Evolutionary conservation across 495 filamentous ascomycete genomes (phyloP).

Genomic region (Lentithecium fluviatile): DNA sequence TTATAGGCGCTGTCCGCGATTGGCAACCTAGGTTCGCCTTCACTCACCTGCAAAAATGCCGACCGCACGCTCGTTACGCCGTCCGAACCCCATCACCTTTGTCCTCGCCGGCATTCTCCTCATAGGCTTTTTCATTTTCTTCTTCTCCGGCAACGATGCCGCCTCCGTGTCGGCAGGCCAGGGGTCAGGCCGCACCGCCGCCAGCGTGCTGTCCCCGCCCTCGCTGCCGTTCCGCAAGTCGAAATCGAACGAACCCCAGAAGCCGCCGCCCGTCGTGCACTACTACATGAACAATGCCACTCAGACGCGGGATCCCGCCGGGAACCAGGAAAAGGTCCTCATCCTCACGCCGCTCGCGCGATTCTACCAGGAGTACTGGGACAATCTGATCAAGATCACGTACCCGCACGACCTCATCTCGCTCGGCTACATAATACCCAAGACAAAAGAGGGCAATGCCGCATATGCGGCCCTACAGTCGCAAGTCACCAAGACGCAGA

Average conservation of each 20-base stretch:
- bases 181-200: slow-evolving; percentile 27
- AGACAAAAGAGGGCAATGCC: slow-evolving; percentile 80
- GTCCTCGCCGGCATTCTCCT: slow-evolving; percentile 59
- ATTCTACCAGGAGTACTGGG: slow-evolving; percentile 95
- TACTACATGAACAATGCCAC: slow-evolving; percentile 95
- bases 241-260: slow-evolving; percentile 51
- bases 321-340: slow-evolving; percentile 79
- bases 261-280: slow-evolving; percentile 84
- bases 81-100: slow-evolving; percentile 66
- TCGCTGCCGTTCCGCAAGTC: slow-evolving; percentile 78
- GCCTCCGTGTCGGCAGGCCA: slow-evolving; percentile 36
- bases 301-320: slow-evolving; percentile 67
- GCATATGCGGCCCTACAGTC: slow-evolving; percentile 80
- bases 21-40: slow-evolving; percentile 31
- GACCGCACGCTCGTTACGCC: slow-evolving; percentile 54
- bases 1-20: slow-evolving; percentile 19
- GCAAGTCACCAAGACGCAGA: slow-evolving; percentile 79
- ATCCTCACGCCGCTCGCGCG: slow-evolving; percentile 88
- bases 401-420: slow-evolving; percentile 95
- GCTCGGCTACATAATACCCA: slow-evolving; percentile 93
- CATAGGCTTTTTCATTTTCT: slow-evolving; percentile 65
- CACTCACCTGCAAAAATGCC: slow-evolving; percentile 25
- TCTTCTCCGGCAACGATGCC: slow-evolving; percentile 55
- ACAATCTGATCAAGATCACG: slow-evolving; percentile 77
- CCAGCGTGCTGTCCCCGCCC: slow-evolving; percentile 63